Evolutionary conservation across 441 rosid genomes (phyloP).

Genomic region (Aquilaria agallochum): DNA sequence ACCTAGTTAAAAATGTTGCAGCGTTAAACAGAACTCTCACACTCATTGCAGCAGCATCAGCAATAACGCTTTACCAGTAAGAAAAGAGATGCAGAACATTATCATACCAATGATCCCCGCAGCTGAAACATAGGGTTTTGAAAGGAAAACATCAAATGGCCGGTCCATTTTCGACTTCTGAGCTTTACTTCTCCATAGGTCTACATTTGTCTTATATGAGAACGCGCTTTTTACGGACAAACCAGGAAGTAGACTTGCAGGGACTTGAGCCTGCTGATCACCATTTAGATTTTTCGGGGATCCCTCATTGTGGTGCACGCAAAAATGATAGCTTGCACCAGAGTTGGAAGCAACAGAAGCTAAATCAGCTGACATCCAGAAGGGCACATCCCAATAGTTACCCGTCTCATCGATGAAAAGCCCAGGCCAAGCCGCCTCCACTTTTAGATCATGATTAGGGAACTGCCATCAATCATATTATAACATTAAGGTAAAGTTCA

Average conservation of each 20-base stretch:
- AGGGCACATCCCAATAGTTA: constrained; percentile 88
- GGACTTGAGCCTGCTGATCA: constrained; percentile 33
- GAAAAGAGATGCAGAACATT: neutral
- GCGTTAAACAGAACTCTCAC: neutral
- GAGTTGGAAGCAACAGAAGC: constrained; percentile 70
- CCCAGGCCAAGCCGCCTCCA: constrained; percentile 78
- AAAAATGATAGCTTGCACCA: constrained; percentile 67
- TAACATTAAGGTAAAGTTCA: neutral
- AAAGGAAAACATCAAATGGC: constrained; percentile 75
- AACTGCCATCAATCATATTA: constrained; percentile 37
- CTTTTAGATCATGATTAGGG: constrained; percentile 57
- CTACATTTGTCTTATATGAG: constrained; percentile 55
- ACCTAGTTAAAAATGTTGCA: constrained; percentile 32
- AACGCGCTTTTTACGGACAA: constrained; percentile 52
- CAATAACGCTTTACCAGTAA: neutral
- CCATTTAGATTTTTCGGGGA: constrained; percentile 37
- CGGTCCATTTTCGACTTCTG: constrained; percentile 56
- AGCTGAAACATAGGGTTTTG: constrained; percentile 76
- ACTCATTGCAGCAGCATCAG: neutral
- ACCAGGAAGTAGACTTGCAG: constrained; percentile 68
- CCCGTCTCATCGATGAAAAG: constrained; percentile 62
- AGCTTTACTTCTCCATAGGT: constrained; percentile 73
- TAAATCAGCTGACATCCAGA: constrained; percentile 59
- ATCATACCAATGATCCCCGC: constrained; percentile 68
- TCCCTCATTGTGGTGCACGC: constrained; percentile 62